These are phyloP conservation scores for Elsinoe necatrix DNA, from an alignment of 2,329 filamentous ascomycete species.

Conservation along the genomic window DNA sequence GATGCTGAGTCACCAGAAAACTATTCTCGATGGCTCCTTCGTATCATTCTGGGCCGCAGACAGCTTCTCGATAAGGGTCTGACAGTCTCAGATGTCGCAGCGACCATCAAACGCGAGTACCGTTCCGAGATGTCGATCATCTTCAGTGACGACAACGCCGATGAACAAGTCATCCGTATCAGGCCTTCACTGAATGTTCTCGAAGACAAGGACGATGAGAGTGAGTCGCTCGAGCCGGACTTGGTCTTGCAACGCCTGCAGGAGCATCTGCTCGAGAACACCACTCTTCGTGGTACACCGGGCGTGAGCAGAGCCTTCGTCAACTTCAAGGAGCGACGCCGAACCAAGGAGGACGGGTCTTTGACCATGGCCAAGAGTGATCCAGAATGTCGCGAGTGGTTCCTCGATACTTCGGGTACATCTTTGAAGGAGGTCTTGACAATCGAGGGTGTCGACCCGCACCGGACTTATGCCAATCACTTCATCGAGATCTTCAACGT, in stretches of 20 bases:
- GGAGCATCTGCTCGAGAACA: conserved; percentile 79
- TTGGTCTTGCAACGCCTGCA: conserved; percentile 88
- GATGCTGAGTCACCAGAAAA: conserved; percentile 52
- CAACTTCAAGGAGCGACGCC: conserved; percentile 65
- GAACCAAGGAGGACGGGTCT: conserved; percentile 60
- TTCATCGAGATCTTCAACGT: conserved; percentile 91
- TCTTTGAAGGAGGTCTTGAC: conserved; percentile 74
- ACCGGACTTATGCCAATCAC: conserved; percentile 85
- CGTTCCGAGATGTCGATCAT: conserved; percentile 79
- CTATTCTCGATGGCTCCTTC: conserved; percentile 91
- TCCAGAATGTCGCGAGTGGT: conserved; percentile 78
- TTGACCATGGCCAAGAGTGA: conserved; percentile 67
- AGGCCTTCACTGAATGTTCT: conserved; percentile 46
- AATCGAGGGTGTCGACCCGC: conserved; percentile 79
- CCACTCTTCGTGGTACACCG: conserved; percentile 82
- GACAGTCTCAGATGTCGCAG: conserved; percentile 81
- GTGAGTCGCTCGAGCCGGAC: conserved; percentile 74
- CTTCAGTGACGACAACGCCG: conserved; percentile 96
- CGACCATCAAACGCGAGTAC: conserved; percentile 83
- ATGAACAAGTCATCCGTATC: conserved; percentile 88
- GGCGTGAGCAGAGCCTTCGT: conserved; percentile 90
- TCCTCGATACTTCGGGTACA: conserved; percentile 88
- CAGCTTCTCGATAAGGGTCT: conserved; percentile 93
- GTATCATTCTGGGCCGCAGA: conserved; percentile 84
- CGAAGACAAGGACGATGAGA: conserved; percentile 57